Base-by-base conservation (phyloP, 2,329 filamentous ascomycete species). In the Cryphonectria radicalis region DNA sequence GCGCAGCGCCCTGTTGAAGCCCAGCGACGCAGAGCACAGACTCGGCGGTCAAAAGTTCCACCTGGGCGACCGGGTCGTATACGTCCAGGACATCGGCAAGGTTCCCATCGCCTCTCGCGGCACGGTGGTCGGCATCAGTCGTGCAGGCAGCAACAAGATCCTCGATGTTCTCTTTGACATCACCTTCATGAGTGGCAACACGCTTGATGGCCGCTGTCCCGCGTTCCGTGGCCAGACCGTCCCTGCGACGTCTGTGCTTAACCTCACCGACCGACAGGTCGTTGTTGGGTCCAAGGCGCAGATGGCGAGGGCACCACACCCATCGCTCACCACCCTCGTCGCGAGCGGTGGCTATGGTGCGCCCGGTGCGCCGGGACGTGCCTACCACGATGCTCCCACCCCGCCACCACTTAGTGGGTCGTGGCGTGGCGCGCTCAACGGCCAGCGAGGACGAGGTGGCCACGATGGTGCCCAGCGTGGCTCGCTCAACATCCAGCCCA, bases 151-250 rank as follows among this genome's bases (percentile, higher is more conserved):
- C 70, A 92, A 91, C 37, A 89, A 93, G 63, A 87, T 98, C 71
- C 86, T 99, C 53, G 96, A 99, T 79, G 89, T 98, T 70, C 91
- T 99, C 10, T 99, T 97, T 82, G 97, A 99, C 79, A 89, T 90
- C 17, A 92, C 94, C 0, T 99, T 99, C 81, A 98, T 99, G 95
- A 97, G 94, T 78, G 96, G 96, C 74, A 98, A 95, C 1, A 96
- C 93, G 0, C 87, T 99, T 22, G 93, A 93, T 72, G 94, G 95
- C 70, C 91, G 96, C 72, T 97, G 95, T 79, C 94, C 94, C 37
- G 91, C 93, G 53, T 99, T 99, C 89, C 90, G 95, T 50, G 96
- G 96, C 67, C 95, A 96, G 79, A 98, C 96, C 0, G 94, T 99
- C 4, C 90, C 94, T 1, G 89, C 92, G 8, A 92, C 92, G n/a